A percentile compares a stretch with the other conserved stretches of the same genome.
phyloP scores from a whole-genome alignment of 2,329 filamentous ascomycete species.

The Penicillium freii region DNA sequence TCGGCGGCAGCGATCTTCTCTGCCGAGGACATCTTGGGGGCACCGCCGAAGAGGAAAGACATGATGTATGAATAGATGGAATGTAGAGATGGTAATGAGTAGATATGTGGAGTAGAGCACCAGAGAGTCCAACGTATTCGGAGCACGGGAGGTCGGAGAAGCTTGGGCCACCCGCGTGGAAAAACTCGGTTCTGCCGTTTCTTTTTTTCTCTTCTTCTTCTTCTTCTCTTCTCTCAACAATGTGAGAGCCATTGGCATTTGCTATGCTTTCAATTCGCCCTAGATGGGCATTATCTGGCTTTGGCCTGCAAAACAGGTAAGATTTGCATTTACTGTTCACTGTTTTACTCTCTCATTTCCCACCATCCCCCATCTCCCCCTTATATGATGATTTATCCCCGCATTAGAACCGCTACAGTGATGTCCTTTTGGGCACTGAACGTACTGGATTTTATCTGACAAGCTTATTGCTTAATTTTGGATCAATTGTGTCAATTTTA shows the following conservation, averaged over 20 bases:
- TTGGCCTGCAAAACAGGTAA: conserved; percentile 37
- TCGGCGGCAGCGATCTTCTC: conserved; percentile 97
- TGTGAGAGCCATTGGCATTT: conserved; percentile 21
- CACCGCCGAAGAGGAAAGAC: conserved; percentile 70
- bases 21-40: conserved; percentile 84
- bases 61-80: conserved; percentile 46
- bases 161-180: conserved; percentile 31
- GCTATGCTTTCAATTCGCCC: conserved; percentile 43
- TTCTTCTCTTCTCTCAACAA: conserved; percentile 18
- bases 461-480: conserved; percentile 19
- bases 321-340: conserved; percentile 15
- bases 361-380: conserved; percentile 2
- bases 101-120: conserved; percentile 3
- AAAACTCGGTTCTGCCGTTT: conserved; percentile 22
- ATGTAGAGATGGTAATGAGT: conserved; percentile 12
- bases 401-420: conserved; percentile 68
- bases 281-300: conserved; percentile 35
- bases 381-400: conserved; percentile 45
- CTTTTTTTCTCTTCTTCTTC: conserved; percentile 9
- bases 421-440: conserved; percentile 49
- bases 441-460: conserved; percentile 26
- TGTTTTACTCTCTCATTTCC: conserved; percentile 5
- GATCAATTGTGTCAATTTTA: conserved; percentile 8
- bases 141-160: conserved; percentile 18
- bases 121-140: conserved; percentile 12